Evolutionary conservation across 306 rosid genomes (phyloP), one percentile per base, ranked within the genome.

Genomic region (Trichosanthes cucumerina): DNA sequence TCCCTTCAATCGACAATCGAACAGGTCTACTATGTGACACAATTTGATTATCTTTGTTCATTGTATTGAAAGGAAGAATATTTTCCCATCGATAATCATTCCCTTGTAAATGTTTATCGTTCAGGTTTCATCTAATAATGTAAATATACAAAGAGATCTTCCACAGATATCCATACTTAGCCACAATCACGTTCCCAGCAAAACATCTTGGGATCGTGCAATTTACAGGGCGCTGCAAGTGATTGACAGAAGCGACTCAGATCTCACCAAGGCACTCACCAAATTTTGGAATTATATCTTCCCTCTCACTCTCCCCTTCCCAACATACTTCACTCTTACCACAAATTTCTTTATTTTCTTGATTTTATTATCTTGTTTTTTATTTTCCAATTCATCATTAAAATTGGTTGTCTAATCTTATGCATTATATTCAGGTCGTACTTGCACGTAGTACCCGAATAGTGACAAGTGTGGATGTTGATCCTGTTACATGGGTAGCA

Each of bases 381-480:
- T 28, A 1, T 8, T 39, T 62, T 15, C 31, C 69, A 14, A 62
- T 62, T 62, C 43, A 14, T 6, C 21, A 13, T 31, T 9, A 62
- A 23, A 24, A 28, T 26, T 5, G 23, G 72, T 38, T 65, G 71
- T 16, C 13, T 65, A 7, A 65, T 18, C 21, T 65, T 33, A 65
- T 38, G 6, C 14, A 21, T 10, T 44, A 38, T 80, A 85, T 81
- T 81, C 86, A 95, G 99, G 99, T 95, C 71, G 99, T 95, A 54
- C 93, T 95, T 36, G 97, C 97, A 34, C 90, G 99, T 19, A 92
- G 96, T 85, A 95, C 93, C 81, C 89, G 92, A 88, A 89, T 95
- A 39, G 88, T 88, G 75, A 89, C 99, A 16, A 80, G 89, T 63
- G 77, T 84, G 59, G 86, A 85, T 81, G 87, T 95, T 33, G 92